These are phyloP conservation scores for Lachancea mirantina DNA, from an alignment of 805 yeast species.

Conservation along the genomic window DNA sequence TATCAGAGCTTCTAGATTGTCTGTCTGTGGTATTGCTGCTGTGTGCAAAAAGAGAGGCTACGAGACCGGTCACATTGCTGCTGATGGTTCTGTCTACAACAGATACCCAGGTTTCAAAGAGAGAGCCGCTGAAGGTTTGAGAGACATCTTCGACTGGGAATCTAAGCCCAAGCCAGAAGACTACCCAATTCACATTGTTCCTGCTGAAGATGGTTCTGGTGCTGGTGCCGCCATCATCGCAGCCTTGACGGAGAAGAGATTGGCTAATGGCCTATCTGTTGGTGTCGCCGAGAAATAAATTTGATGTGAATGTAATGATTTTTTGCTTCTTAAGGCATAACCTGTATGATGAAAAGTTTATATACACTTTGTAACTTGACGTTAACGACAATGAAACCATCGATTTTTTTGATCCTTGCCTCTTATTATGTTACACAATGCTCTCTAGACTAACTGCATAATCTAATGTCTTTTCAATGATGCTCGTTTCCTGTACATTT, in stretches of 20 bases:
- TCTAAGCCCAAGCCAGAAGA: conserved; percentile 32
- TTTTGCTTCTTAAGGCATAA: too few species aligned
- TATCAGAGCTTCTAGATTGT: conserved; percentile 84
- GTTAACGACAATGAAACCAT: not conserved
- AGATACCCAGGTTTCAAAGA: conserved; percentile 87
- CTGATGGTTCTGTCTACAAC: conserved; percentile 95
- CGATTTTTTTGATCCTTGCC: not conserved
- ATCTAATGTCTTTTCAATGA: conserved; percentile 66
- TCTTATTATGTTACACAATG: conserved; percentile 48
- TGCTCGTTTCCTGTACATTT: conserved; percentile 34
- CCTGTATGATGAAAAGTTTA: not conserved
- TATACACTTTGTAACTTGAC: not conserved
- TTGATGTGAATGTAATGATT: too few species aligned
- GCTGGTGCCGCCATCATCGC: conserved; percentile 99
- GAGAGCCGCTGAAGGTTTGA: conserved; percentile 81
- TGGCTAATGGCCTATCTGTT: conserved; percentile 60
- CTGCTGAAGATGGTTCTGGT: conserved; percentile 98
- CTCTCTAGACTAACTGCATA: conserved; percentile 92
- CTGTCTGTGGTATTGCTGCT: conserved; percentile 94
- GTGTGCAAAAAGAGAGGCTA: conserved; percentile 80
- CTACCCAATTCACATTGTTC: conserved; percentile 78
- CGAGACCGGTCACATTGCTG: conserved; percentile 79
- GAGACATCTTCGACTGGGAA: conserved; percentile 82
- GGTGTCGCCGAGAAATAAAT: conserved; percentile 34
- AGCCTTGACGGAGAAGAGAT: conserved; percentile 81